A percentile compares a stretch with the other conserved stretches of the same genome.
Conservation (phyloP, 805 yeast genomes). For the Cyberlindnera meyerae region DNA sequence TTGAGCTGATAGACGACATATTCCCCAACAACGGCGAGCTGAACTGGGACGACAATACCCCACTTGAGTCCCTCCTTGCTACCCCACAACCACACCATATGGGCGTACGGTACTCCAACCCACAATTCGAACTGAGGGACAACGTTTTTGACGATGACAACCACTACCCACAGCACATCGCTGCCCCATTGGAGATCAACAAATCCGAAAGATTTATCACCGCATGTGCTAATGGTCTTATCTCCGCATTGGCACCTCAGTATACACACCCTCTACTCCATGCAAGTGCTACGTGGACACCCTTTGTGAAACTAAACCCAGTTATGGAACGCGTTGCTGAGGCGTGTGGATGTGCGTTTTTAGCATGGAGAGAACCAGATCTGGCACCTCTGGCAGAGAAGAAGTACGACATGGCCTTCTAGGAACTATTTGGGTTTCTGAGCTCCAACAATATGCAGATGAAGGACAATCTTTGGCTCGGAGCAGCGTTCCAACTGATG, state of each 20-base stretch:
- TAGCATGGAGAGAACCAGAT: constrained; percentile 28
- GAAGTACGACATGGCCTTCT: constrained; percentile 25
- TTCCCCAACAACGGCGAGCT: too few species aligned
- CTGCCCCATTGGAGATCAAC: constrained; percentile 4
- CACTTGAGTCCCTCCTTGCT: too few species aligned
- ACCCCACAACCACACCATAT: too few species aligned
- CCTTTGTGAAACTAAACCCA: constrained; percentile 29
- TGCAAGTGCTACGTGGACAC: constrained; percentile 36
- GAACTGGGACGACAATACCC: too few species aligned
- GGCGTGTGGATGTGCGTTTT: constrained; percentile 38
- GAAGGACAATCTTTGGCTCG: constrained; percentile 32
- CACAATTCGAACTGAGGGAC: background rate
- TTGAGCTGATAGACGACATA: background rate
- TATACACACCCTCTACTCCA: constrained; percentile 35
- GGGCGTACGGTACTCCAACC: too few species aligned
- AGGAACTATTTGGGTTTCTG: constrained; percentile 10
- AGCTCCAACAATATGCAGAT: background rate
- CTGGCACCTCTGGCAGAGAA: constrained; percentile 23
- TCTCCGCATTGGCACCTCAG: constrained; percentile 39
- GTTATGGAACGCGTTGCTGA: constrained; percentile 31
- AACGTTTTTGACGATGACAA: too few species aligned
- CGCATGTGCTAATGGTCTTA: constrained; percentile 36
- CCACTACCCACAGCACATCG: too few species aligned
- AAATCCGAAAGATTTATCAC: constrained; percentile 9
- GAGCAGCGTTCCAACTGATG: constrained; percentile 35